Base-by-base conservation (phyloP, 2,329 filamentous ascomycete genomes). In the Ascochyta koolunga region DNA sequence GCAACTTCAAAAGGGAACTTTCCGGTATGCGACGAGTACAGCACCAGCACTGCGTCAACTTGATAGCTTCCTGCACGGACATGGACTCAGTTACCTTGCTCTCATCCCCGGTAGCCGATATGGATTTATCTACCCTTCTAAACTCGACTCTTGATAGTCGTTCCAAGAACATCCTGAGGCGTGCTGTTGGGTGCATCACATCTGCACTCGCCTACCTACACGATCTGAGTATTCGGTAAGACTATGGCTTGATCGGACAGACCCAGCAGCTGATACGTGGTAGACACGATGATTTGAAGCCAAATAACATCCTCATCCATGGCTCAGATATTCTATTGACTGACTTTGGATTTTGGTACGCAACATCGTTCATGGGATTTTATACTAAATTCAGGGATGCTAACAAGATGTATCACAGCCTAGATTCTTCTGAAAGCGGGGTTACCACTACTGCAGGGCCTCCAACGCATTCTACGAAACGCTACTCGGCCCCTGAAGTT, bases 241-340 rank as follows among this genome's bases (percentile, higher is more conserved):
- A 11, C 16, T 13, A 5, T 13, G 11, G 22, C n/a, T n/a, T 10
- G n/a, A 6, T 21, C 18, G 13, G 5, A 13, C 1, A 22, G 11
- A 19, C 19, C 13, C 5, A 24, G 21, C 1, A 10, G 4, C 35
- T 47, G 7, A 38, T 9, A 16, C 1, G 2, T 13, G n/a, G 24
- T 13, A 64, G 59, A 7, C 63, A 64, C 32, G 47, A 61, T 39
- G 61, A 64, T 27, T 46, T 63, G 15, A 64, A 64, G 32, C 61
- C 61, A 3, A 52, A 61, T 29, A 66, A 66, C 16, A 33, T 66
- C 10, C 45, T 66, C 8, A 48, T 66, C 33, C 61, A 61, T 37
- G 58, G 56, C n/a, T 7, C 35, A 2, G 61, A 61, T 11, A 42
- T 66, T 27, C 44, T 66, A 4, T 25, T 64, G 2, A 65, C 62